phyloP scores from a whole-genome alignment of 192 early-diverging fungal species.

The Gigaspora rosea region DNA sequence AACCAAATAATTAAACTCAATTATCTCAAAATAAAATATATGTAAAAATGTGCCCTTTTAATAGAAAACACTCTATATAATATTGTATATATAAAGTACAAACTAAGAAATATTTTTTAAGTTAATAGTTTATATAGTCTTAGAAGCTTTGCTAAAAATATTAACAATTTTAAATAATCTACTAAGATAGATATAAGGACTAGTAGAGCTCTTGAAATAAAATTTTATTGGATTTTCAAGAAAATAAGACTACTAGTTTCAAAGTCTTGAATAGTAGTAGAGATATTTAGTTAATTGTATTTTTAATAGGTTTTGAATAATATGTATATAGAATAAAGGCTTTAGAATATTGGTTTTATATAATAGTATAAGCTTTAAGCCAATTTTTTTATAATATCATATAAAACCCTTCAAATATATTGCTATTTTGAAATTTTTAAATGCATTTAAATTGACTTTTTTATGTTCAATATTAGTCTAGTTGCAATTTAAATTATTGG shows the following conservation, averaged over 20 bases:
- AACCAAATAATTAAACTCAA: no score
- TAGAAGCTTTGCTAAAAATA: conserved; percentile 11
- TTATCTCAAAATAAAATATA: no score
- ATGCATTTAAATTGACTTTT: not conserved
- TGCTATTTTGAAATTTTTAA: not conserved
- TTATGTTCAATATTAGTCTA: not conserved
- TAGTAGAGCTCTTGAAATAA: no score
- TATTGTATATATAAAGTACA: conserved; percentile 1
- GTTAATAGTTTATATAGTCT: not conserved
- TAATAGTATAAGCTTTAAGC: not conserved
- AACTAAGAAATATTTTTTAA: conserved; percentile 15
- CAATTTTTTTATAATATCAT: not conserved
- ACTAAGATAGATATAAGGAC: no score
- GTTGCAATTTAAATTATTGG: not conserved
- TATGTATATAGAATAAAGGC: conserved; percentile 1
- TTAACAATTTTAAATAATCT: not conserved
- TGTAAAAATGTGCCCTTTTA: no score
- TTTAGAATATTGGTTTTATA: not conserved
- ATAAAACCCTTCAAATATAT: not conserved
- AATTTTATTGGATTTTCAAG: not conserved
- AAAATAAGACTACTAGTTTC: conserved; percentile 21
- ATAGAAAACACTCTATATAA: no score
- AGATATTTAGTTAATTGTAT: not conserved
- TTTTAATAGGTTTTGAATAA: no score
- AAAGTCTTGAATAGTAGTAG: not conserved